Conservation (phyloP, 2,329 filamentous ascomycete genomes). For the Colletotrichum tabaci region DNA sequence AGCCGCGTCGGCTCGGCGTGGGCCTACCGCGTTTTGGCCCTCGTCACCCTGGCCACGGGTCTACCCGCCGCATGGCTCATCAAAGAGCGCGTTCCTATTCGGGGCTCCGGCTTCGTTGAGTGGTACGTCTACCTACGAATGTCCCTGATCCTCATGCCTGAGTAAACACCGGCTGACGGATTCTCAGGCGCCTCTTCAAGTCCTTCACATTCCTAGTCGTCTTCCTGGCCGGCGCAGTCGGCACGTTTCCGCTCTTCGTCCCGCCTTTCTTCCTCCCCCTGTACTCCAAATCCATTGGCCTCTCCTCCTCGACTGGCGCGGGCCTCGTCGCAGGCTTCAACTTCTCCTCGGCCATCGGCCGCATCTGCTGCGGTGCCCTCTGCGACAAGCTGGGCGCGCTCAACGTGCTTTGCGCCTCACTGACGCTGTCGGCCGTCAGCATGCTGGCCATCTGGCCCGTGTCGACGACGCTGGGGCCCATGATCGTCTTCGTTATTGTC, state of each 20-base stretch:
- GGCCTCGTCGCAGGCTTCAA: conserved; percentile 74
- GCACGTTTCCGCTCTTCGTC: conserved; percentile 72
- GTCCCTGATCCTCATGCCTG: not conserved
- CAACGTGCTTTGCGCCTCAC: conserved; percentile 67
- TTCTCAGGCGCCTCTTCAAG: conserved; percentile 64
- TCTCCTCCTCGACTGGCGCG: conserved; percentile 67
- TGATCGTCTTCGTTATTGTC: conserved; percentile 70
- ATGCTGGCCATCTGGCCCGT: conserved; percentile 75
- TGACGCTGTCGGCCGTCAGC: conserved; percentile 68
- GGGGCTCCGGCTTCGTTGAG: conserved; percentile 60
- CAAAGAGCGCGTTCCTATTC: conserved; percentile 61
- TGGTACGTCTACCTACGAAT: conserved; percentile 54
- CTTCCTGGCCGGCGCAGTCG: conserved; percentile 68
- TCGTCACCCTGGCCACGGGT: conserved; percentile 67
- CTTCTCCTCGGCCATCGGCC: conserved; percentile 71
- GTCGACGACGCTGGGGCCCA: conserved; percentile 66
- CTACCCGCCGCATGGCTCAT: conserved; percentile 70
- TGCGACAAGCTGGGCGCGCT: conserved; percentile 69
- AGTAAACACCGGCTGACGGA: conserved; percentile 19
- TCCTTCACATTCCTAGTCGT: conserved; percentile 66
- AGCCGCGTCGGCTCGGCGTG: conserved; percentile 61
- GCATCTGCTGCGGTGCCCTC: conserved; percentile 67
- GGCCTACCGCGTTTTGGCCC: conserved; percentile 67
- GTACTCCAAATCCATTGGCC: conserved; percentile 68
- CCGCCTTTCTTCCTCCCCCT: conserved; percentile 74